Base-by-base conservation (phyloP, 2,329 filamentous ascomycete genomes). In the Verticillium tricorpus region DNA sequence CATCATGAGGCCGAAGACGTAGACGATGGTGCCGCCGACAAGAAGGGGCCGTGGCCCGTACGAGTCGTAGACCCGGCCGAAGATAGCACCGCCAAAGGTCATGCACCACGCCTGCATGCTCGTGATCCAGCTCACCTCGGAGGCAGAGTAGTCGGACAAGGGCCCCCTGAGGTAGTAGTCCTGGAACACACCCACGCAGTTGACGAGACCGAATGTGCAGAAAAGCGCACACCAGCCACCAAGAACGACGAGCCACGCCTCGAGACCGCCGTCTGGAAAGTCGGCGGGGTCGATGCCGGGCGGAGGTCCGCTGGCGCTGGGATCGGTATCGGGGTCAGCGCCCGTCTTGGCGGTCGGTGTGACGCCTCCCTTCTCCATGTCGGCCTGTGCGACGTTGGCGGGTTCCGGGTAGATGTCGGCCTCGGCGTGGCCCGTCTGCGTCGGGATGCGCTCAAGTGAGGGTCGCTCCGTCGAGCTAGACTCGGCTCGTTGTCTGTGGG, bases 121-220 rank as follows among this genome's bases (percentile, higher is more conserved):
- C 34, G 74, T 78, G 61, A 81, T 78, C 78, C 78, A 80, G 5
- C 78, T 78, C 52, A 82, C 80, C 45, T 71, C 68, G 1, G 76
- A 78, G 1, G 77, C 67, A 1, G 73, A 72, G 19, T 67, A 65
- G 15, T 63, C 55, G 9, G 61, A 62, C 17, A 78, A 72, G 12
- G 77, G 69, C 1, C 68, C 68, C 1, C 70, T 69, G 65, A 77
- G 73, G 64, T 80, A 80, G 68, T 77, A 80, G 5, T 74, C 76
- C 64, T 81, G 77, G 68, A 76, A 82, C 2, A 78, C 77, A 39
- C 78, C 79, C 59, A 77, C 81, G n/a, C 71, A 75, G 67, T 78
- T 80, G 60, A 80, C 71, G 17, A 76, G 65, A n/a, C 74, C 73
- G 58, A 71, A 66, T 32, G 68, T 70, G 31, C 59, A 61, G 32